phyloP scores from a whole-genome alignment of 805 yeast genomes.

The Novakomyces olei region DNA sequence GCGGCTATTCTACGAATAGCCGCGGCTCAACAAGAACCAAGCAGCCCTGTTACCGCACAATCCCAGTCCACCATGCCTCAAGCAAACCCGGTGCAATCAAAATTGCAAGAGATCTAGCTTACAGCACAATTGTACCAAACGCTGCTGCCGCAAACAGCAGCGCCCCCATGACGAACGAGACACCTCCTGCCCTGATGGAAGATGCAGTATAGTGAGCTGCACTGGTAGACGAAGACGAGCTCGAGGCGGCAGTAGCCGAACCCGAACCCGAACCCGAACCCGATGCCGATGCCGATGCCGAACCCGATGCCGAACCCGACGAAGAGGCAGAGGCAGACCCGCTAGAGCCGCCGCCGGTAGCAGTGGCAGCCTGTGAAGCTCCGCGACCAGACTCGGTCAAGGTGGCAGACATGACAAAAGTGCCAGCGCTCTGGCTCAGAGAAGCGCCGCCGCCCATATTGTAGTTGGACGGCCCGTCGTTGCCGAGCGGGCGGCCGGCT shows the following conservation, averaged over 20 bases:
- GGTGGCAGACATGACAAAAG: constrained; percentile 1
- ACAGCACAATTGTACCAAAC: too few species aligned
- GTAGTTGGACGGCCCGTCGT: constrained; percentile 15
- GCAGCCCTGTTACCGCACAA: too few species aligned
- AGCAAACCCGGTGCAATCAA: too few species aligned
- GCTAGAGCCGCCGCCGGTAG: constrained; percentile 5
- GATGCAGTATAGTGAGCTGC: background rate
- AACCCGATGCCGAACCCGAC: constrained; percentile 3
- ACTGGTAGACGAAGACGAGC: background rate
- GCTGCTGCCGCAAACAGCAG: too few species aligned
- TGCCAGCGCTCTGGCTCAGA: background rate
- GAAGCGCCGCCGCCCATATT: constrained; percentile 4
- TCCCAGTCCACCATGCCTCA: too few species aligned
- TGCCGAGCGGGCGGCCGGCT: constrained; percentile 18
- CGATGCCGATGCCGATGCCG: constrained; percentile 12
- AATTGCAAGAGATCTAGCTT: too few species aligned
- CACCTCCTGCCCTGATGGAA: too few species aligned
- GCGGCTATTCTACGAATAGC: too few species aligned
- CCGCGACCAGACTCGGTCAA: background rate
- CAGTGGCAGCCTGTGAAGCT: constrained; percentile 1
- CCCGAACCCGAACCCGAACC: constrained; percentile 15
- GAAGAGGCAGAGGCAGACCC: constrained; percentile 2
- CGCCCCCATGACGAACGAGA: too few species aligned
- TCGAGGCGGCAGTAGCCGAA: constrained; percentile 19
- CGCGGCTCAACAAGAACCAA: too few species aligned